Evolutionary conservation across 345 rosid species (phyloP).

Genomic region (Populus simonii): DNA sequence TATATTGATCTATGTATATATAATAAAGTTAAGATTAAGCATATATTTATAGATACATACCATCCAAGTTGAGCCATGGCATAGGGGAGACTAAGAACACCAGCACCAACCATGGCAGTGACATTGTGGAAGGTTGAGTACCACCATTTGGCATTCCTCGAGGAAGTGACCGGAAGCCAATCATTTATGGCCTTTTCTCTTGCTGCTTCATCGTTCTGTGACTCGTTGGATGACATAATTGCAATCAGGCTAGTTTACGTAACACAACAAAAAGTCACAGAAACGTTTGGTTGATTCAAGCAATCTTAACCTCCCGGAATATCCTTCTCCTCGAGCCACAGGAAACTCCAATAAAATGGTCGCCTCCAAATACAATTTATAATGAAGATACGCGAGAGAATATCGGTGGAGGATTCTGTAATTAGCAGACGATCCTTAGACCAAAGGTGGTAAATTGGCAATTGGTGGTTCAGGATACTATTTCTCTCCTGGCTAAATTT

Average conservation of each 20-base stretch:
- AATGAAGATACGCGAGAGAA: background rate
- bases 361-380: background rate
- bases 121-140: slow-evolving; percentile 87
- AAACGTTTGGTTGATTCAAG: background rate
- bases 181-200: slow-evolving; percentile 46
- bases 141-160: slow-evolving; percentile 87
- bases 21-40: background rate
- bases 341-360: background rate
- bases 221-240: slow-evolving; percentile 2
- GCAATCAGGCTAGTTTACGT: background rate
- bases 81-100: slow-evolving; percentile 82
- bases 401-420: background rate
- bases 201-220: background rate
- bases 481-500: background rate
- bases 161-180: slow-evolving; percentile 73
- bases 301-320: background rate
- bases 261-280: background rate
- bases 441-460: background rate
- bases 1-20: background rate
- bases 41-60: slow-evolving; percentile 26
- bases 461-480: background rate
- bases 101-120: slow-evolving; percentile 90
- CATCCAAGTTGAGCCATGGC: slow-evolving; percentile 85
- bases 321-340: background rate
- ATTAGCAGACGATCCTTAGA: background rate